Conservation (phyloP, 2,329 filamentous ascomycete species). For the Xylariomycetidae sp. region DNA sequence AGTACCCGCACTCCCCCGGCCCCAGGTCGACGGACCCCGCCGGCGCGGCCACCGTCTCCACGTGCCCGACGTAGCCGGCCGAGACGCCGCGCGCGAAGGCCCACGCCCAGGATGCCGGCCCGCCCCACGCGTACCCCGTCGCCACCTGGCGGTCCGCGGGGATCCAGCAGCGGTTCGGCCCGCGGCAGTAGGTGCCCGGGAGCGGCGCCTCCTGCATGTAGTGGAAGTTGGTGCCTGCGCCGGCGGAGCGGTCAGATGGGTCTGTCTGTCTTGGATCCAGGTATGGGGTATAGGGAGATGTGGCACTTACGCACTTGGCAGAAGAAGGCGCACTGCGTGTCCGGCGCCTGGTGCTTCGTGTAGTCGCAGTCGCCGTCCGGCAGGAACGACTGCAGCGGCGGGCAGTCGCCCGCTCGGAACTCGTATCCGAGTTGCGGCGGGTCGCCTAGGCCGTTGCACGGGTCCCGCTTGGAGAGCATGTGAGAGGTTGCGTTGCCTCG, state of each 20-base stretch:
- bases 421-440: too few relatives aligned
- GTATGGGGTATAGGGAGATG: not conserved
- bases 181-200: slow-evolving; percentile 8
- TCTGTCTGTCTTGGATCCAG: not conserved
- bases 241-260: too few relatives aligned
- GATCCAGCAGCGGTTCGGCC: slow-evolving; percentile 5
- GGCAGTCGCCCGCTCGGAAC: too few relatives aligned
- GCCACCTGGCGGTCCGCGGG: not conserved
- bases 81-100: slow-evolving; percentile 6
- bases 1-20: slow-evolving; percentile 9
- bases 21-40: slow-evolving; percentile 2
- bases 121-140: slow-evolving; percentile 1
- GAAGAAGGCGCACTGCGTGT: slow-evolving; percentile 4
- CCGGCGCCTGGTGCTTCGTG: slow-evolving; percentile 1
- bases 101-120: not conserved
- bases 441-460: too few relatives aligned
- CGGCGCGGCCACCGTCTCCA: not conserved
- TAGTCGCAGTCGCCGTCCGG: slow-evolving; percentile 6
- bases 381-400: slow-evolving; percentile 2
- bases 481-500: too few relatives aligned
- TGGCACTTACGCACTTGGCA: slow-evolving; percentile 8
- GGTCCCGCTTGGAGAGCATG: too few relatives aligned
- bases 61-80: slow-evolving; percentile 3
- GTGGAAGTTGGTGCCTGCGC: slow-evolving; percentile 4
- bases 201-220: slow-evolving; percentile 6